Evolutionary conservation across 1,284 basidiomycete genomes (phyloP), one percentile per base, ranked within the genome.

Genomic region (Veloporphyrellus conicus): DNA sequence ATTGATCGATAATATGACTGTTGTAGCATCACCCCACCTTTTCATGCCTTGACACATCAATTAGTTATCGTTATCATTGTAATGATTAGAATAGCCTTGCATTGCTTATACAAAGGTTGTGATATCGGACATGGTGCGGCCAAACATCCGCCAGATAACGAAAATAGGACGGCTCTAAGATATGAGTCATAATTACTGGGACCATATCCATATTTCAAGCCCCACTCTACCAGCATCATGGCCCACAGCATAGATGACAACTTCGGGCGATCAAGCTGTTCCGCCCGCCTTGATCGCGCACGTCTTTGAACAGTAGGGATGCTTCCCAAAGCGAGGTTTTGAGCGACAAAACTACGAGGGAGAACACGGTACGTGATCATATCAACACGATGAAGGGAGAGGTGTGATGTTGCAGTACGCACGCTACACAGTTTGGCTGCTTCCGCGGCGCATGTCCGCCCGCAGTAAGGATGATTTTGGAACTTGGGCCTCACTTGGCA

Each of bases 401-500:
- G n/a, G 28, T 6, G 15, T 5, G 19, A 19, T 28, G 33, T 14
- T 11, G 14, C 28, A 36, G 19, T 29, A 62, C 62, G 19, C 38
- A 67, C 65, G 10, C 53, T 61, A 29, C 65, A 67, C 50, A 54
- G 52, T 46, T 59, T 66, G 27, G 54, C 47, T 35, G 74, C 79
- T 56, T 78, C 69, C 23, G 65, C 58, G 16, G 78, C 79, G 56
- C 81, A 83, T 38, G 76, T 81, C 66, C 80, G 78, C 36, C 79
- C 79, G 55, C 81, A 83, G 52, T 76, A 82, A 15, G 71, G 66
- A 54, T 78, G 73, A 45, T 65, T 70, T 18, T 68, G 70, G 52
- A 74, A 78, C 57, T 72, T 80, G 20, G 79, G 78, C 52, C 77
- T 78, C 59, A 71, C 67, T 51, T 76, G 72, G 53, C 81, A 83